Base-by-base conservation (phyloP, 2,329 filamentous ascomycete genomes). In the Fusarium odoratissimum region DNA sequence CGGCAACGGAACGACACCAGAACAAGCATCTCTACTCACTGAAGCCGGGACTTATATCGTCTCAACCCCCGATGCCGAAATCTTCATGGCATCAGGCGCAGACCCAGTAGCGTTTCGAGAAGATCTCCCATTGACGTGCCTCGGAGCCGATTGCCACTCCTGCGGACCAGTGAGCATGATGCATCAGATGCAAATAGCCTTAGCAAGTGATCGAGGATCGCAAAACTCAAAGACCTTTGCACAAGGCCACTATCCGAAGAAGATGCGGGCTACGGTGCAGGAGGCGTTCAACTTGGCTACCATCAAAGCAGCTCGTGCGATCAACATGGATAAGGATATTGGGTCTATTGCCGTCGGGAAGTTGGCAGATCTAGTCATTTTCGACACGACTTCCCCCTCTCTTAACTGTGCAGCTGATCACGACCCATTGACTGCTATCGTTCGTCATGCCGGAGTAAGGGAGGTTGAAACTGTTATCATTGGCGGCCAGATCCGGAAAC, bases 121-220 rank as follows among this genome's bases (percentile, higher is more conserved):
- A 25, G 64, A 67, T 3, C 62, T 67, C 4, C 64, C 64, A 1
- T 25, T 67, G 28, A 60, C 23, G 4, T 67, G 62, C 8, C 52
- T 67, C 0, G 64, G 64, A 6, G 64, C 62, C 1, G 64, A 67
- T 8, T 67, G 64, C 1, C 64, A 67, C 21, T 67, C 62, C 0
- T 67, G 64, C 4, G 64, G 64, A 4, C 64, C 62, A 14, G 52
- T 37, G 8, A 67, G 48, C 9, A 60, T 67, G 52, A 67, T 67
- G 45, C 62, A 67, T 5, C 52, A 67, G 7, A 67, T 67, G 52
- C 45, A 67, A 1, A 67, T 67, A 0, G 64, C 64, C 1, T 3
- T 67, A 4, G 64, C 64, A 1, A 60, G 52, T 21, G 40, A 67
- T 11, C 44, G 64, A 30, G 52, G 8, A 12, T 8, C 2, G 6